phyloP scores from a whole-genome alignment of 1,139 yeast genomes.

The Yamadazyma sp. region DNA sequence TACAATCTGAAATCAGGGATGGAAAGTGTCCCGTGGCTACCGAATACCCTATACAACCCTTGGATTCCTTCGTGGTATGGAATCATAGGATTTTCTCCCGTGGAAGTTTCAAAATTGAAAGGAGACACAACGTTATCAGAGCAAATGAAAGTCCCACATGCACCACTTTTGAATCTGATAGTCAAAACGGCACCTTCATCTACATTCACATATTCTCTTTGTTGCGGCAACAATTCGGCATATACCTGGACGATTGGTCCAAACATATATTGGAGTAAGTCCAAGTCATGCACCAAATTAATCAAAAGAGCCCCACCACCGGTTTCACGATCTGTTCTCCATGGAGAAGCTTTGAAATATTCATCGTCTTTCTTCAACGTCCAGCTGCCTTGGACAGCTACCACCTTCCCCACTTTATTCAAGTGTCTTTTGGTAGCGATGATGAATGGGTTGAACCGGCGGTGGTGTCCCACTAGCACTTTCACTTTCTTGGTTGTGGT shows the following conservation, averaged over 20 bases:
- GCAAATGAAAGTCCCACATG: conserved; percentile 43
- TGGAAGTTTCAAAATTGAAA: conserved; percentile 41
- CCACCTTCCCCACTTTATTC: conserved; percentile 28
- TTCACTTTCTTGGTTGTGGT: conserved; percentile 27
- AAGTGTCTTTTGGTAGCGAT: conserved; percentile 34
- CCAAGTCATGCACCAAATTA: conserved; percentile 44
- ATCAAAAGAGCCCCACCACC: conserved; percentile 45
- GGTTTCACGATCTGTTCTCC: conserved; percentile 34
- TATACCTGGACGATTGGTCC: conserved; percentile 41
- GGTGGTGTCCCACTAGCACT: conserved; percentile 44
- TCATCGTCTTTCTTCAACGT: conserved; percentile 35
- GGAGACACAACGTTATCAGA: conserved; percentile 45
- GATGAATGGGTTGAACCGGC: conserved; percentile 45
- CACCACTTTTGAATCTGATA: conserved; percentile 36
- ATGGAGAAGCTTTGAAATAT: conserved; percentile 38
- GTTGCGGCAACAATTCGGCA: conserved; percentile 37
- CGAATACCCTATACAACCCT: conserved; percentile 43
- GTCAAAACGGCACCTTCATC: conserved; percentile 48
- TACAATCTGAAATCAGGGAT: conserved; percentile 42
- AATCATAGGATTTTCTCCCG: conserved; percentile 45
- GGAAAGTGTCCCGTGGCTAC: conserved; percentile 41
- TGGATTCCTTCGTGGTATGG: conserved; percentile 33
- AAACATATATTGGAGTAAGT: conserved; percentile 39
- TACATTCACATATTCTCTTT: conserved; percentile 29
- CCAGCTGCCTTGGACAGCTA: conserved; percentile 47